Evolutionary conservation across 2,329 filamentous ascomycete species (phyloP).

Genomic region (Ophiostoma piceae): DNA sequence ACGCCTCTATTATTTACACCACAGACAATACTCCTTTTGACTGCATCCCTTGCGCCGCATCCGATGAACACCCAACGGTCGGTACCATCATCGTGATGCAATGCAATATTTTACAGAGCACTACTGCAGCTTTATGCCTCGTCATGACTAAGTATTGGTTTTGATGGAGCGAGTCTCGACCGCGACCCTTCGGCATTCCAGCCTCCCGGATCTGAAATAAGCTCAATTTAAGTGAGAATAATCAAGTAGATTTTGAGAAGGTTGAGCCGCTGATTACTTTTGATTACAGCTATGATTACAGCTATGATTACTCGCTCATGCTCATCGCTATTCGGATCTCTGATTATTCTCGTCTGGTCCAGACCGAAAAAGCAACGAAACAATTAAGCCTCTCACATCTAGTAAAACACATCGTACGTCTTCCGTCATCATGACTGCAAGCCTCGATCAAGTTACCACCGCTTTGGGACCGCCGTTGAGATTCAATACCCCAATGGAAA

Average conservation of each 20-base stretch:
- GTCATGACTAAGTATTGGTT: background rate
- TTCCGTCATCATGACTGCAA: background rate
- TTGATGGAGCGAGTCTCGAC: background rate
- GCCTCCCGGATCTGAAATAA: background rate
- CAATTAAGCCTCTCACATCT: too few species aligned
- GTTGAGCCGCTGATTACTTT: too few species aligned
- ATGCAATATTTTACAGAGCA: background rate
- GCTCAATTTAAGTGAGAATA: background rate
- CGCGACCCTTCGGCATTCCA: background rate
- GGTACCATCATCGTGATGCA: background rate
- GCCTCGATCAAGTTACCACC: background rate
- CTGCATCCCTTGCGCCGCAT: background rate
- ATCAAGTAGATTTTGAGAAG: too few species aligned
- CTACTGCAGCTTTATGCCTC: too few species aligned
- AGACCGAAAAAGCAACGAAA: background rate
- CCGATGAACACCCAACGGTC: background rate
- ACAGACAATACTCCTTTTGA: background rate
- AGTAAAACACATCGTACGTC: background rate
- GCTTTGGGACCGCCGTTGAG: background rate
- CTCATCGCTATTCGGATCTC: background rate
- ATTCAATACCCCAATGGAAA: background rate
- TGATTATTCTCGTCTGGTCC: background rate
- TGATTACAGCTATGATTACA: too few species aligned
- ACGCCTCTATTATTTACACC: background rate
- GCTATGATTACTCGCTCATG: background rate